A percentile compares a stretch with the other conserved stretches of the same genome.
phyloP scores from a whole-genome alignment of 495 filamentous ascomycete genomes.

The Penicillium cinerascens region DNA sequence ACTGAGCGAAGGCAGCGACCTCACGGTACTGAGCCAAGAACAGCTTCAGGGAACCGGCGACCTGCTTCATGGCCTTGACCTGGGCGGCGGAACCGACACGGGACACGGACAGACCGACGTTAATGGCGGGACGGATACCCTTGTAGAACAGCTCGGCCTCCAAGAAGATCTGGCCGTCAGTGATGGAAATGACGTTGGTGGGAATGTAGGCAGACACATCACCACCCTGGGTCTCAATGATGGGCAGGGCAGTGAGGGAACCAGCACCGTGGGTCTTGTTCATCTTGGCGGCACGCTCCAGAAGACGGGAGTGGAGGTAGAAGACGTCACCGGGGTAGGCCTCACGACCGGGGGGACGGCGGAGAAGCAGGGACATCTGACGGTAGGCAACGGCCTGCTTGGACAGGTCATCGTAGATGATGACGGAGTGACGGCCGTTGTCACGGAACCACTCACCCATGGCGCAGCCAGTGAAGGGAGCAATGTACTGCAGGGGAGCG shows the following conservation, averaged over 20 bases:
- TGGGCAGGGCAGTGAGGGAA: conserved; percentile 93
- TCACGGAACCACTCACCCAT: conserved; percentile 91
- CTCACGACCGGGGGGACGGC: conserved; percentile 99
- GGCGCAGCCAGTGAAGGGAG: conserved; percentile 83
- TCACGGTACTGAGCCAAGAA: conserved; percentile 99
- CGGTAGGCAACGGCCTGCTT: conserved; percentile 99
- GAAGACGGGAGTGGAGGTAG: conserved; percentile 99
- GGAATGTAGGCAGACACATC: conserved; percentile 99
- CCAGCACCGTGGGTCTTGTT: conserved; percentile 93
- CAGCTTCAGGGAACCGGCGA: conserved; percentile 98
- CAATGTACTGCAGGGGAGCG: conserved; percentile 88
- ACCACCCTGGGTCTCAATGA: conserved; percentile 99
- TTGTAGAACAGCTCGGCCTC: conserved; percentile 99
- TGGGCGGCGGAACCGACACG: conserved; percentile 99
- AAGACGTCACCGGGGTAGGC: conserved; percentile 99
- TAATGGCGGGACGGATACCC: conserved; percentile 99
- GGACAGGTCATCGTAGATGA: conserved; percentile 95
- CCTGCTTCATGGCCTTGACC: conserved; percentile 99
- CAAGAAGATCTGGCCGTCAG: conserved; percentile 99
- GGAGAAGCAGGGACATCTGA: conserved; percentile 99
- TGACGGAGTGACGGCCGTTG: conserved; percentile 85
- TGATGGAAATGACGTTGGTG: conserved; percentile 99
- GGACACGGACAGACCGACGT: conserved; percentile 99
- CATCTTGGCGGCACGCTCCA: conserved; percentile 99
- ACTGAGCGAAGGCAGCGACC: conserved; percentile 98